Percentiles rank a stretch among this genome's conserved stretches.
Conservation (phyloP, 192 early-diverging fungal genomes). For the Coemansia sp. region DNA sequence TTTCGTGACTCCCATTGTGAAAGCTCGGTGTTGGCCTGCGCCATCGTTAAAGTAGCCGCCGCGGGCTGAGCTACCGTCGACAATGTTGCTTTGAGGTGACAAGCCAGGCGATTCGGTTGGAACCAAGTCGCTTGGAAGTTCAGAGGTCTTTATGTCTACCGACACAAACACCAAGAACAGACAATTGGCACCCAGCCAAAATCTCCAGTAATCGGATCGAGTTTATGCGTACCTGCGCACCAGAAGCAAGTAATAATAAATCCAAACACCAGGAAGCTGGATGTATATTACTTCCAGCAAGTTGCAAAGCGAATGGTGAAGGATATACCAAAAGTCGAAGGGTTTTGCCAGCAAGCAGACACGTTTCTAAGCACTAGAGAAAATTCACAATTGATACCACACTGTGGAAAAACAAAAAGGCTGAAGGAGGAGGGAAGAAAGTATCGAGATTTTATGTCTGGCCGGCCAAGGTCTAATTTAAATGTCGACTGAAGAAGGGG, state of each 20-base stretch:
- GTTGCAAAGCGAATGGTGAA: background rate
- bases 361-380: slow-evolving; percentile 1
- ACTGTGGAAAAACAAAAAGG: too few species aligned
- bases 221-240: too few species aligned
- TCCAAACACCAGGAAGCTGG: background rate
- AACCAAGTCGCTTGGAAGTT: too few species aligned
- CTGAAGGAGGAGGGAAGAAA: too few species aligned
- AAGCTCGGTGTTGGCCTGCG: slow-evolving; percentile 9
- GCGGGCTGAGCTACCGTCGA: slow-evolving; percentile 10
- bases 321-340: background rate
- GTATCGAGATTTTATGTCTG: too few species aligned
- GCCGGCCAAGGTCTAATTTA: slow-evolving; percentile 7
- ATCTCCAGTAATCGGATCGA: too few species aligned
- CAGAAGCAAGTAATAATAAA: too few species aligned
- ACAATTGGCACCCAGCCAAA: too few species aligned
- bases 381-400: too few species aligned
- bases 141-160: too few species aligned
- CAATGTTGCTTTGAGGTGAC: background rate
- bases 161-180: too few species aligned
- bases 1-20: slow-evolving; percentile 15
- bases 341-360: slow-evolving; percentile 3
- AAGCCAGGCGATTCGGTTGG: too few species aligned
- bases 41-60: slow-evolving; percentile 11
- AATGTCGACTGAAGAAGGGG: slow-evolving; percentile 2
- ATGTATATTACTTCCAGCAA: background rate